phyloP scores from a whole-genome alignment of 2,329 filamentous ascomycete species.

The Lecanosticta acicola region DNA sequence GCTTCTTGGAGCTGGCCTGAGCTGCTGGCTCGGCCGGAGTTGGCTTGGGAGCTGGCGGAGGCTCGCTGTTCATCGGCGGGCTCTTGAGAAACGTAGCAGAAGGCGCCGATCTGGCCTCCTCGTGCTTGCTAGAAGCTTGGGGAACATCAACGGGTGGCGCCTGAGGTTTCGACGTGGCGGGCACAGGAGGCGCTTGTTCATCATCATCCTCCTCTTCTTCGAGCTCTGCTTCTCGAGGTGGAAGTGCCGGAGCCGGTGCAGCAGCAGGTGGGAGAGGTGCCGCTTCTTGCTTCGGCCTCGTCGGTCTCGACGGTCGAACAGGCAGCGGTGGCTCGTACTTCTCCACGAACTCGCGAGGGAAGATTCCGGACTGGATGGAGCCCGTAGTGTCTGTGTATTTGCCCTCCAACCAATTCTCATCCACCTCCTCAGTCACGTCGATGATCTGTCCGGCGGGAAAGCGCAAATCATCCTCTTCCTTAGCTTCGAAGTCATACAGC shows the following conservation, averaged over 20 bases:
- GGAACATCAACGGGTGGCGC: slow-evolving; percentile 33
- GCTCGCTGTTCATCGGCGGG: slow-evolving; percentile 18
- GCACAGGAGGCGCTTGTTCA: slow-evolving; percentile 27
- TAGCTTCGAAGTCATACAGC: slow-evolving; percentile 86
- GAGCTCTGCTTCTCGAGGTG: slow-evolving; percentile 24
- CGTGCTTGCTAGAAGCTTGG: slow-evolving; percentile 15
- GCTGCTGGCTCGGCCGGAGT: slow-evolving; percentile 33
- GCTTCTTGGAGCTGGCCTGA: slow-evolving; percentile 45
- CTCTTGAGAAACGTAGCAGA: slow-evolving; percentile 17
- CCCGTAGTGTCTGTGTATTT: slow-evolving; percentile 77
- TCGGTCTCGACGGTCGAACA: slow-evolving; percentile 69
- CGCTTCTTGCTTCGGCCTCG: slow-evolving; percentile 61
- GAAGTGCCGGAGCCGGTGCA: slow-evolving; percentile 22
- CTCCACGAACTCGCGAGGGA: slow-evolving; percentile 96
- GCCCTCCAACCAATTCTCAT: slow-evolving; percentile 88
- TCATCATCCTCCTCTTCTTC: slow-evolving; percentile 21
- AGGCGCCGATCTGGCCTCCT: slow-evolving; percentile 25
- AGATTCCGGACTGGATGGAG: slow-evolving; percentile 73
- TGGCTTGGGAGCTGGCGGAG: slow-evolving; percentile 33
- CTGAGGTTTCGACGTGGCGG: slow-evolving; percentile 34
- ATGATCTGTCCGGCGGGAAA: slow-evolving; percentile 85
- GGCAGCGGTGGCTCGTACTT: slow-evolving; percentile 88
- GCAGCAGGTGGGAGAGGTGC: slow-evolving; percentile 20
- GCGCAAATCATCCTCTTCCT: slow-evolving; percentile 89
- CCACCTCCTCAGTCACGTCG: slow-evolving; percentile 86